Percentiles rank a stretch among this genome's conserved stretches.
Conservation (phyloP, 495 filamentous ascomycete genomes). For the Hyaloscypha variabilis region DNA sequence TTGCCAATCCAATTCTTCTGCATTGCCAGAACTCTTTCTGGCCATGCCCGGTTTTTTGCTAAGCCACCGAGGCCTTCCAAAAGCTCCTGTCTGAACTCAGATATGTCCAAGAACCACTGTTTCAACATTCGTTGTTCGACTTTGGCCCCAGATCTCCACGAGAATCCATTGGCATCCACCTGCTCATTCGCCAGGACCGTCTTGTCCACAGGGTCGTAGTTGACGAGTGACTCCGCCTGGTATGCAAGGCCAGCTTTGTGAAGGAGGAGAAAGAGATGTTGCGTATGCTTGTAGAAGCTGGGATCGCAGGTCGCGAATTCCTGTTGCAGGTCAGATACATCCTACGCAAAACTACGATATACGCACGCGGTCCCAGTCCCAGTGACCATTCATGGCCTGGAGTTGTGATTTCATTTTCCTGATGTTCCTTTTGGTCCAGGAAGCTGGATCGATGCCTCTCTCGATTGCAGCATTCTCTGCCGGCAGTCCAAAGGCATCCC, state of each 20-base stretch:
- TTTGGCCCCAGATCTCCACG: constrained; percentile 86
- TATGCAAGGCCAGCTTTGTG: constrained; percentile 75
- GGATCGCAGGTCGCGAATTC: constrained; percentile 84
- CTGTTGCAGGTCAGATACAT: constrained; percentile 42
- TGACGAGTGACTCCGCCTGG: constrained; percentile 77
- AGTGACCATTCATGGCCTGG: constrained; percentile 70
- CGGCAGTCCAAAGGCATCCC: constrained; percentile 90
- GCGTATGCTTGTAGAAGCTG: constrained; percentile 85
- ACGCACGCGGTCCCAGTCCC: constrained; percentile 77
- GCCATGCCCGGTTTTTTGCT: constrained; percentile 66
- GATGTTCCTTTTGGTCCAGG: constrained; percentile 83
- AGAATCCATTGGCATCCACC: constrained; percentile 79
- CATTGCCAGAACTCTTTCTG: constrained; percentile 79
- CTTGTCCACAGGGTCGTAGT: constrained; percentile 88
- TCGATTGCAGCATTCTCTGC: constrained; percentile 96
- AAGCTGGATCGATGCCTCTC: constrained; percentile 72
- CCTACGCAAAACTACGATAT: background rate
- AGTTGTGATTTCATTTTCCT: constrained; percentile 82
- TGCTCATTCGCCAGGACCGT: constrained; percentile 93
- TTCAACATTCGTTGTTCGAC: constrained; percentile 79
- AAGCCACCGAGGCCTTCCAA: constrained; percentile 72
- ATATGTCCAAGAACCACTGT: constrained; percentile 91
- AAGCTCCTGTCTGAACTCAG: constrained; percentile 72
- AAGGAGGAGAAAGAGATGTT: constrained; percentile 78
- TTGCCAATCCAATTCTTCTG: constrained; percentile 89